Evolutionary conservation across 805 yeast genomes (phyloP), one percentile per base, ranked within the genome.

Genomic region (Schizosaccharomyces japonicus): DNA sequence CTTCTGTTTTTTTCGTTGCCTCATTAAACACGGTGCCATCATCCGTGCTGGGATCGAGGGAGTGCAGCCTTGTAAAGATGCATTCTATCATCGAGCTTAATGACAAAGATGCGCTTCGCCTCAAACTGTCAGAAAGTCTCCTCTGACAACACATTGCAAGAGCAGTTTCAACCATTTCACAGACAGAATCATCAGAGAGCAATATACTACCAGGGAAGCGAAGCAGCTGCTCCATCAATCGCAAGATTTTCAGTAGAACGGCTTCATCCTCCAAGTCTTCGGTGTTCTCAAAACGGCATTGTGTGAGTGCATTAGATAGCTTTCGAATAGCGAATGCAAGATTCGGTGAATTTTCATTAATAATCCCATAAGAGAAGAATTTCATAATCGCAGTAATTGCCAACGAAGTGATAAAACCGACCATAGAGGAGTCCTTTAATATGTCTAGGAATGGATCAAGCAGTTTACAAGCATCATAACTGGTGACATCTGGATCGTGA

Each of bases 281-380:
- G 0, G 90, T 79, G 2, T 94, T 94, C 65, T 90, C 95, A 59
- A 90, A 90, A 44, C 94, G 73, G 62, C 96, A 90, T 58, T 83
- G 94, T 0, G 96, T 81, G 52, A 90, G 68, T 0, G 95, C 73
- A 51, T 73, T 72, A 7, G 78, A 71, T 45, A 80, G 69, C 56
- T 80, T 82, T 15, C 75, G 70, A 51, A 81, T 61, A 1, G 79
- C 70, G 44, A 64, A 68, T 29, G 66, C 69, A 19, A 80, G 62
- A 49, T 78, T 76, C 28, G 66, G 63, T 4, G 83, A 73, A 1
- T 63, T 56, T 7, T 57, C 58, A 17, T 72, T 66, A n/a, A 90
- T 68, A 29, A 90, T 72, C 13, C 70, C 73, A 59, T 80, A 78
- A 36, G 72, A 70, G 48, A 87, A 62, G 54, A 90, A 73, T 60